Conservation (phyloP, 345 rosid genomes). For the Populus simonii region DNA sequence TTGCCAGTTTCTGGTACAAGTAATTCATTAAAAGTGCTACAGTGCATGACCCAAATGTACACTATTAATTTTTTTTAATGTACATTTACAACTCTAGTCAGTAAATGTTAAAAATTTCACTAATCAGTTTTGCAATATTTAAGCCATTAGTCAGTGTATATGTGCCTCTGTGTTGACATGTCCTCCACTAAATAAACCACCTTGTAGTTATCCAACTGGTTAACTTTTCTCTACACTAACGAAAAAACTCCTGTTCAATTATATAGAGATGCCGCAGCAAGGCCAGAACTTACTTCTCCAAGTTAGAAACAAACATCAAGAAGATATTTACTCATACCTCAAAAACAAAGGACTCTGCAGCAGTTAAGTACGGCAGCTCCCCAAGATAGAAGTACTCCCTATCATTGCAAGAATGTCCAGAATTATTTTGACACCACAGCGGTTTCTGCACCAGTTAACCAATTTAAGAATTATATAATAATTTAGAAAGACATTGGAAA, state of each 20-base stretch:
- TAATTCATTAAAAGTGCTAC: no score
- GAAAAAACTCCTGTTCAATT: background rate
- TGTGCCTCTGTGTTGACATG: background rate
- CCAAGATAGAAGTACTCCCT: conserved; percentile 81
- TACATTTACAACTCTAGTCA: no score
- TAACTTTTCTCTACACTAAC: background rate
- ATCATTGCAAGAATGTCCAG: conserved; percentile 58
- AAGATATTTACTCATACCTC: conserved; percentile 51
- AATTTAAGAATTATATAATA: conserved; percentile 13
- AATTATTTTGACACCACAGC: conserved; percentile 60
- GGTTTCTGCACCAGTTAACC: conserved; percentile 62
- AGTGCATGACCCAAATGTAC: no score
- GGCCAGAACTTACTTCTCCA: background rate
- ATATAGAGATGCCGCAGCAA: no score
- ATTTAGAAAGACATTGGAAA: background rate
- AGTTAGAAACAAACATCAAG: background rate
- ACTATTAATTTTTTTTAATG: no score
- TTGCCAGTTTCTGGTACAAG: no score
- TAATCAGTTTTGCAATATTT: no score
- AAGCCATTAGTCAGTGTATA: no score
- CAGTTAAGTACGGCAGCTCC: conserved; percentile 79
- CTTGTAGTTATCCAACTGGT: background rate
- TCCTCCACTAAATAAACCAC: background rate
- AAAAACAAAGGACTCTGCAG: conserved; percentile 58
- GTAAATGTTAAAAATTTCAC: no score